These are phyloP conservation scores for Schizopora paradoxa DNA, from an alignment of 1,284 basidiomycete species.

Conservation along the genomic window DNA sequence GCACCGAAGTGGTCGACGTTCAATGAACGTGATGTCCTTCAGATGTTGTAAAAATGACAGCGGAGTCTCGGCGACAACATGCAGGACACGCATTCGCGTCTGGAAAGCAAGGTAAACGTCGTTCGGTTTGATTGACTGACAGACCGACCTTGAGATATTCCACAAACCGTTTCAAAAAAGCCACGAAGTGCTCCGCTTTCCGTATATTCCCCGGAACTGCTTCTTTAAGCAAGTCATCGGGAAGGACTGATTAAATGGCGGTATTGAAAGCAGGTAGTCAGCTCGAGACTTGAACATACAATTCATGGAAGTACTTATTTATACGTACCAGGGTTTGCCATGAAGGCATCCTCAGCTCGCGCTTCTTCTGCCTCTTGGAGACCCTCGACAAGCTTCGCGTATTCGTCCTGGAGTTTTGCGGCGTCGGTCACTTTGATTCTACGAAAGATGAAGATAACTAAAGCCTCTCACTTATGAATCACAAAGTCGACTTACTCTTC, in stretches of 20 bases:
- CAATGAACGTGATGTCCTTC: conserved; percentile 99
- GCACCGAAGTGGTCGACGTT: conserved; percentile 88
- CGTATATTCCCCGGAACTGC: conserved; percentile 98
- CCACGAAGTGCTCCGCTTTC: conserved; percentile 98
- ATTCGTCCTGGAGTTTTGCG: conserved; percentile 93
- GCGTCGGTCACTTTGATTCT: conserved; percentile 95
- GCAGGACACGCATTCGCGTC: conserved; percentile 98
- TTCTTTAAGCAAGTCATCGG: conserved; percentile 92
- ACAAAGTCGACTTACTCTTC: conserved; percentile 68
- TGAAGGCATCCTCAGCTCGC: conserved; percentile 77
- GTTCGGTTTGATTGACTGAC: conserved; percentile 5
- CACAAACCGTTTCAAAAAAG: conserved; percentile 96
- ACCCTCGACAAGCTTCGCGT: conserved; percentile 93
- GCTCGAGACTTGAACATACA: conserved; percentile 4
- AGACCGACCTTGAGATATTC: conserved; percentile 91
- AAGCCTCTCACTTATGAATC: neutral
- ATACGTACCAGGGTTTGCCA: conserved; percentile 79
- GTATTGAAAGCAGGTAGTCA: too few relatives aligned
- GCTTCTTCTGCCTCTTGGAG: conserved; percentile 70
- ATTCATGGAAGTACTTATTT: conserved; percentile 16
- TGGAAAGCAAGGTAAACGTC: conserved; percentile 28
- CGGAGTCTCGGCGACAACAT: conserved; percentile 99
- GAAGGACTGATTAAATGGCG: conserved; percentile 65
- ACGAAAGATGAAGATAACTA: conserved; percentile 7
- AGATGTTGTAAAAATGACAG: conserved; percentile 97